Evolutionary conservation across 1,284 basidiomycete genomes (phyloP).

Genomic region (Cutaneotrichosporon spelunceum): DNA sequence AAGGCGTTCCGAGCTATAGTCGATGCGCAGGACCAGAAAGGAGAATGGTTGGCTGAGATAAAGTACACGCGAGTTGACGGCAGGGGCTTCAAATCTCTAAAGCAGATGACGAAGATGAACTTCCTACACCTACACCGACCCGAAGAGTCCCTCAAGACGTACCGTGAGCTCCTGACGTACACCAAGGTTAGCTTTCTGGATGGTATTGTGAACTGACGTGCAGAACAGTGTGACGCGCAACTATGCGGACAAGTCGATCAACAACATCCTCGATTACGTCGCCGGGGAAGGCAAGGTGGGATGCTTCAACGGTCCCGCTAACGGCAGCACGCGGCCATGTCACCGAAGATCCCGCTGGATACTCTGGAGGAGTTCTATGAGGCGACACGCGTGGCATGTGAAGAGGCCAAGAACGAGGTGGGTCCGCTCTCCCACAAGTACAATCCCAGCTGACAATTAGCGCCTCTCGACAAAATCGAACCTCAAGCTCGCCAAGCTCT

Average conservation of each 20-base stretch:
- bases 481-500: slow-evolving; percentile 93
- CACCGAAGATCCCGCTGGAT: slow-evolving; percentile 69
- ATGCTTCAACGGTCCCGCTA: background rate
- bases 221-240: slow-evolving; percentile 48
- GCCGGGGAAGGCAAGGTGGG: slow-evolving; percentile 77
- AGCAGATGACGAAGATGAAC: slow-evolving; percentile 94
- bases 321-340: slow-evolving; percentile 42
- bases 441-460: slow-evolving; percentile 53
- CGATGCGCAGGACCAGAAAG: slow-evolving; percentile 81
- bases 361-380: slow-evolving; percentile 93
- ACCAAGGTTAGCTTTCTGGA: slow-evolving; percentile 60
- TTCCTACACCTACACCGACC: slow-evolving; percentile 76
- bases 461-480: slow-evolving; percentile 93
- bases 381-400: slow-evolving; percentile 81
- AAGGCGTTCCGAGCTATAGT: slow-evolving; percentile 84
- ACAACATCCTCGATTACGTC: slow-evolving; percentile 96
- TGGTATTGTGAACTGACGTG: background rate
- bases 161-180: slow-evolving; percentile 79
- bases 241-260: slow-evolving; percentile 95
- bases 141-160: slow-evolving; percentile 78
- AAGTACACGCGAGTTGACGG: slow-evolving; percentile 16
- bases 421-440: slow-evolving; percentile 25
- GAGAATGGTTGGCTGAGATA: slow-evolving; percentile 70
- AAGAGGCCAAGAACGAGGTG: slow-evolving; percentile 94
- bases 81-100: slow-evolving; percentile 98